Percentiles rank a stretch among this genome's conserved stretches.
These are phyloP conservation scores for Syzygium aqueum DNA, from an alignment of 345 rosid genomes.

Conservation along the genomic window DNA sequence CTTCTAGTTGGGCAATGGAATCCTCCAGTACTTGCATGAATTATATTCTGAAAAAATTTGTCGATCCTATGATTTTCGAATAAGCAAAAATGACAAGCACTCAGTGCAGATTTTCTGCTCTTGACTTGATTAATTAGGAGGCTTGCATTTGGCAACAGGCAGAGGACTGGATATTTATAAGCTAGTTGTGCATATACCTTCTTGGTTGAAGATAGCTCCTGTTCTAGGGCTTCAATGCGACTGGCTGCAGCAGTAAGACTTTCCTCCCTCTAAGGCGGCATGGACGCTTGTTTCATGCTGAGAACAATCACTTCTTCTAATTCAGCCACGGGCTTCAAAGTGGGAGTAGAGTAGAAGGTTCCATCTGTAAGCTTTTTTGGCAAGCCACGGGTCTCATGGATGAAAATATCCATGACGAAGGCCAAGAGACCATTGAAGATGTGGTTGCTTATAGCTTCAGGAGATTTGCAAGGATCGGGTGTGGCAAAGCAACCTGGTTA, in stretches of 20 bases:
- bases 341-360: too few species aligned
- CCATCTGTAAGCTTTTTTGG: too few species aligned
- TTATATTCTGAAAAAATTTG: neutral
- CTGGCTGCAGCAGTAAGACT: slow-evolving; percentile 43
- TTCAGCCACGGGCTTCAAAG: slow-evolving; percentile 38
- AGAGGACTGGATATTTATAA: neutral
- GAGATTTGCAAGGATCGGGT: neutral
- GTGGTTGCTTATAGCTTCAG: slow-evolving; percentile 9
- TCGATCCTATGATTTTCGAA: neutral
- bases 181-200: slow-evolving; percentile 28
- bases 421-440: slow-evolving; percentile 39
- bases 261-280: slow-evolving; percentile 58
- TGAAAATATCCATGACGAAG: slow-evolving; percentile 48
- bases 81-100: neutral
- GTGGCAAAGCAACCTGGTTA: neutral
- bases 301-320: slow-evolving; percentile 44
- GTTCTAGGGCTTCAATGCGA: slow-evolving; percentile 44
- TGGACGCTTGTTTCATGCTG: slow-evolving; percentile 7
- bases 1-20: slow-evolving; percentile 27
- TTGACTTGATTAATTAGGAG: neutral
- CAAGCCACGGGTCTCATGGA: slow-evolving; percentile 34
- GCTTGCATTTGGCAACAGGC: neutral
- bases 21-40: slow-evolving; percentile 19
- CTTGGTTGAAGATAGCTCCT: slow-evolving; percentile 47
- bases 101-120: neutral